Evolutionary conservation across 805 yeast genomes (phyloP), one percentile per base, ranked within the genome.

Genomic region (Nakazawaea siamensis): DNA sequence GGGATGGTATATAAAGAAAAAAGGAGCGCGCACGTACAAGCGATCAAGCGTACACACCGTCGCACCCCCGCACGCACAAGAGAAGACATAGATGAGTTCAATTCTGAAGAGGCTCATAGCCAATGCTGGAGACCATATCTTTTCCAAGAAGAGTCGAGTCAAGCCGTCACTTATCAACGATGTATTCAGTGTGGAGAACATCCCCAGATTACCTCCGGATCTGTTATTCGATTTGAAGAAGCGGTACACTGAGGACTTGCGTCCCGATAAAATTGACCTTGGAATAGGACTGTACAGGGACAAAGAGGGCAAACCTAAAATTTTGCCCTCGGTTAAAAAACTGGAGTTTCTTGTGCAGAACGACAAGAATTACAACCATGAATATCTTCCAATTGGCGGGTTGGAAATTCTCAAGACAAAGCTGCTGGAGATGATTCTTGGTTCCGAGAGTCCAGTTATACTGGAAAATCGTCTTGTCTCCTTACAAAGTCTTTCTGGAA

Each of bases 211-310:
- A 40, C 70, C 70, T 11, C 70, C 72, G 24, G 72, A 66, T 47
- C 69, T 70, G n/a, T 58, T 66, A 29, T 66, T 66, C 43, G 70
- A 69, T 6, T 57, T 66, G 39, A 65, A 64, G 47, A 68, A 70
- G 19, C 52, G 42, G 27, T 90, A 65, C 68, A 71, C 70, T 52
- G 65, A 65, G 40, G 97, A 88, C 57, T 26, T 64, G 16, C 73
- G 75, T 55, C 58, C 74, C 9, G 49, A 59, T 13, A 80, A 74
- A 52, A 58, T 70, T 47, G 69, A 70, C 46, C 64, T 82, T 46
- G 90, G 92, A 41, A 87, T 81, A 15, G 94, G 97, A 35, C 90
- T 97, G n/a, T 90, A 90, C 66, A 73, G 97, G 55, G 95, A 87
- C 57, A 76, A 80, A 54, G 47, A 59, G 8, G 97, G 97, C 31